phyloP scores from a whole-genome alignment of 441 rosid species.

The Flueggea neowawraea region DNA sequence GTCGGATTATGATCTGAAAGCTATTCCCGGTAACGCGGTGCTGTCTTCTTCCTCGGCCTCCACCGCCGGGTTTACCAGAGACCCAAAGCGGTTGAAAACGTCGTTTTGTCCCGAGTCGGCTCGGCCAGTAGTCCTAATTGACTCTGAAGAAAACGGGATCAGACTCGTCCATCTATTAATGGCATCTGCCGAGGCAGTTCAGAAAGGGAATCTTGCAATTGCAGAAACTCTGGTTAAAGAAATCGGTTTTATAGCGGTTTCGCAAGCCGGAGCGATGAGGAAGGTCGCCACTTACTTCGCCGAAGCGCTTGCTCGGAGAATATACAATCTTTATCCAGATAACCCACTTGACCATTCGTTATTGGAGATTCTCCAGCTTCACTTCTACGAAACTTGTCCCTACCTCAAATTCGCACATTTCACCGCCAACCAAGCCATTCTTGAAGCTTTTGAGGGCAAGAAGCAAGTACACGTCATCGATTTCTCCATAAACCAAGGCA shows the following conservation, averaged over 20 bases:
- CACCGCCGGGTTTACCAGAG: too few relatives aligned
- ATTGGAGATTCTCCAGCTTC: constrained; percentile 71
- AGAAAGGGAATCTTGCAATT: constrained; percentile 43
- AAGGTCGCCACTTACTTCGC: constrained; percentile 88
- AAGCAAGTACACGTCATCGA: constrained; percentile 75
- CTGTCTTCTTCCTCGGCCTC: constrained; percentile 12
- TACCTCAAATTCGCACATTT: constrained; percentile 92
- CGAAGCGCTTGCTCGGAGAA: constrained; percentile 71
- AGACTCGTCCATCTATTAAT: constrained; percentile 72
- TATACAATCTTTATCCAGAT: constrained; percentile 51
- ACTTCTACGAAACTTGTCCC: constrained; percentile 88
- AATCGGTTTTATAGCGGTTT: constrained; percentile 52
- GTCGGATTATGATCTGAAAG: constrained; percentile 68
- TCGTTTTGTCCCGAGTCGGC: constrained; percentile 28
- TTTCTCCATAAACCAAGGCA: constrained; percentile 75
- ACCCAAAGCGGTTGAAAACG: background rate
- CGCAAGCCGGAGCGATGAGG: constrained; percentile 86
- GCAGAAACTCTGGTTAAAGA: constrained; percentile 76
- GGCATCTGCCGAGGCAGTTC: constrained; percentile 88
- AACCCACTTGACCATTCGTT: constrained; percentile 42
- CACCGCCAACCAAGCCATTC: constrained; percentile 91
- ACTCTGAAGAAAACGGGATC: constrained; percentile 80
- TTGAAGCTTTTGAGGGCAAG: constrained; percentile 73
- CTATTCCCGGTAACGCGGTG: constrained; percentile 61
- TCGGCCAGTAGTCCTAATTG: constrained; percentile 65